These are phyloP conservation scores for Brassica juncea DNA, from an alignment of 345 rosid genomes.

Conservation along the genomic window DNA sequence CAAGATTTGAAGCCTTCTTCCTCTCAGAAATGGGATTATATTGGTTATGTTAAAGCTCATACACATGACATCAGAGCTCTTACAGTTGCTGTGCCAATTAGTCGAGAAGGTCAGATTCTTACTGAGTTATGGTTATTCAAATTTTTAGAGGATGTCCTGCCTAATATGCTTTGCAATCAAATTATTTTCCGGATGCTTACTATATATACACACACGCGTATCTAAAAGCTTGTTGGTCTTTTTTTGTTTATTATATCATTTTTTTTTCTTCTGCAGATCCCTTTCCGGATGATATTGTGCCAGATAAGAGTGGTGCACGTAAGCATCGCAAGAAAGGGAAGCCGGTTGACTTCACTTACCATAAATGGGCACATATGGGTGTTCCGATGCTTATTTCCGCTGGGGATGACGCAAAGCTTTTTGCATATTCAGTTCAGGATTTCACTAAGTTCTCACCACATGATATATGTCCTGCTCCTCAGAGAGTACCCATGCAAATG, in stretches of 20 bases:
- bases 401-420: slow-evolving; percentile 95
- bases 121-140: slow-evolving; percentile 1
- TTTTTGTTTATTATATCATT: slow-evolving; percentile 9
- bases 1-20: slow-evolving; percentile 44
- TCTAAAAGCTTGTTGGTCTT: neutral
- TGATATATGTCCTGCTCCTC: slow-evolving; percentile 96
- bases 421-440: slow-evolving; percentile 77
- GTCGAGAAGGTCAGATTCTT: slow-evolving; percentile 64
- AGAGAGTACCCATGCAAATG: slow-evolving; percentile 78
- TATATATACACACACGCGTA: neutral
- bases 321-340: slow-evolving; percentile 51
- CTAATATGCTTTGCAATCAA: neutral
- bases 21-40: slow-evolving; percentile 78
- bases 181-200: neutral
- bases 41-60: slow-evolving; percentile 84
- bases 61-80: slow-evolving; percentile 92
- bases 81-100: slow-evolving; percentile 79
- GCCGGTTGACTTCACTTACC: slow-evolving; percentile 69
- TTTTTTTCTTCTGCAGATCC: slow-evolving; percentile 50
- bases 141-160: neutral
- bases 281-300: slow-evolving; percentile 32
- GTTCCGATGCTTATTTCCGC: slow-evolving; percentile 97
- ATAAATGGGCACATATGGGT: slow-evolving; percentile 80
- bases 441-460: slow-evolving; percentile 88
- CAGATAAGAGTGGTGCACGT: slow-evolving; percentile 30